Evolutionary conservation across 495 filamentous ascomycete genomes (phyloP), one percentile per base, ranked within the genome.

Genomic region (Talaromyces proteolyticus): DNA sequence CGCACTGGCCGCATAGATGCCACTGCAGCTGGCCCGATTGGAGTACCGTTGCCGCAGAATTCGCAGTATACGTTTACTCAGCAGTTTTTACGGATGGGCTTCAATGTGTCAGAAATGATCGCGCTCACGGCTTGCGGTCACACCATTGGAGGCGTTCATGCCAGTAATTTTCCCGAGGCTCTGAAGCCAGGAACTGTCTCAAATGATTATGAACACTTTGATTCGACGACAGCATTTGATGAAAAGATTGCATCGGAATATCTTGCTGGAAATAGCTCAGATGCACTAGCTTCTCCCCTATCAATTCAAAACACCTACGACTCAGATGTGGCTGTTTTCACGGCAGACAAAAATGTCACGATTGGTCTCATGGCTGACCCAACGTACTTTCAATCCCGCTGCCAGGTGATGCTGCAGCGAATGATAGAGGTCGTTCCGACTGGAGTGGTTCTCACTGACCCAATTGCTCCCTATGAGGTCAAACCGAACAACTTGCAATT

Each of bases 381-480:
- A 10, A 23, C 47, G 5, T 39, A 68, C 59, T 46, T 84, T 72
- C 57, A 63, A 60, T 58, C 47, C 29, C 62, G 69, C 24, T 86
- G 82, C 59, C 58, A 64, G 50, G 62, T 57, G 4, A 66, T 82
- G 40, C 67, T 84, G 14, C 74, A 78, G 52, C 75, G 74, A 51
- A 74, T 86, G 78, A 79, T 86, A 42, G 79, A 86, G n/a, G 66
- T 69, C 2, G 78, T 84, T 0, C 80, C 82, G 3, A 51, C 55
- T 5, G 68, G 68, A 2, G 73, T 77, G 10, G 64, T 66, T 10
- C 65, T 86, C 21, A 74, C 78, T 6, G 61, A 63, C 45, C 68
- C 74, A 21, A 75, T 84, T 42, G 63, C 64, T 21, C 80, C 82
- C 1, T 82, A 82, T 53, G 71, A 71, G 19, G 66, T 82, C 50